phyloP scores from a whole-genome alignment of 805 yeast species.

The Candida sithepensis region DNA sequence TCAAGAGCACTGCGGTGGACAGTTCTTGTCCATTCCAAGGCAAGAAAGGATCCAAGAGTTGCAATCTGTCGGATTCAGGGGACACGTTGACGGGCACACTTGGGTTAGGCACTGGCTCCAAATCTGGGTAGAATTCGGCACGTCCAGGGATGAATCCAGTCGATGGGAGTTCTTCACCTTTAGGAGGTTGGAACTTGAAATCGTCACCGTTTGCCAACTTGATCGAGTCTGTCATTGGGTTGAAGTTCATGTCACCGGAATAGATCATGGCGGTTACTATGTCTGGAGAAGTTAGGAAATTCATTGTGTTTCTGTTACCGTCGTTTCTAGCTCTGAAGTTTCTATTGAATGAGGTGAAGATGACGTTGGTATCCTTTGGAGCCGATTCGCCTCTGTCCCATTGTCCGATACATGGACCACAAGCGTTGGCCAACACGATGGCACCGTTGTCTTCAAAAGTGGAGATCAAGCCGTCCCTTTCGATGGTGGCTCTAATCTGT shows the following conservation, averaged over 20 bases:
- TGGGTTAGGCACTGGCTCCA: conserved; percentile 51
- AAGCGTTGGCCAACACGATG: conserved; percentile 92
- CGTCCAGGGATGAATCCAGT: conserved; percentile 88
- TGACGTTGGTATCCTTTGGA: conserved; percentile 93
- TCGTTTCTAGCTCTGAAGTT: conserved; percentile 97
- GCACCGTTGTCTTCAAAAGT: conserved; percentile 92
- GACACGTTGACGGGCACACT: conserved; percentile 53
- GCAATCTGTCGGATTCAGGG: conserved; percentile 88
- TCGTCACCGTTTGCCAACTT: conserved; percentile 85
- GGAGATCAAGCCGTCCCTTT: conserved; percentile 88
- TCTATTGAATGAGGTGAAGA: conserved; percentile 96
- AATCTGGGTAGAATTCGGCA: conserved; percentile 52
- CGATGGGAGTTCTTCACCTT: conserved; percentile 86
- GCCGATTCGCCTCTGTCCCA: conserved; percentile 91
- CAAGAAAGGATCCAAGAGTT: conserved; percentile 81
- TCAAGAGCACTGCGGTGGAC: conserved; percentile 68
- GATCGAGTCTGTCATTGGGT: conserved; percentile 89
- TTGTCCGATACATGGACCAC: conserved; percentile 99
- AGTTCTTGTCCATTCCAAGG: conserved; percentile 88
- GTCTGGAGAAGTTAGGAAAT: conserved; percentile 96
- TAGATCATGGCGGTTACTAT: conserved; percentile 93
- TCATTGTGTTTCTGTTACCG: conserved; percentile 96
- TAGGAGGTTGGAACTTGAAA: conserved; percentile 83
- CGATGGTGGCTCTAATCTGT: conserved; percentile 97
- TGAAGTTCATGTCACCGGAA: conserved; percentile 94